Evolutionary conservation across 2,329 filamentous ascomycete genomes (phyloP).

Genomic region (Colletotrichum sp.): DNA sequence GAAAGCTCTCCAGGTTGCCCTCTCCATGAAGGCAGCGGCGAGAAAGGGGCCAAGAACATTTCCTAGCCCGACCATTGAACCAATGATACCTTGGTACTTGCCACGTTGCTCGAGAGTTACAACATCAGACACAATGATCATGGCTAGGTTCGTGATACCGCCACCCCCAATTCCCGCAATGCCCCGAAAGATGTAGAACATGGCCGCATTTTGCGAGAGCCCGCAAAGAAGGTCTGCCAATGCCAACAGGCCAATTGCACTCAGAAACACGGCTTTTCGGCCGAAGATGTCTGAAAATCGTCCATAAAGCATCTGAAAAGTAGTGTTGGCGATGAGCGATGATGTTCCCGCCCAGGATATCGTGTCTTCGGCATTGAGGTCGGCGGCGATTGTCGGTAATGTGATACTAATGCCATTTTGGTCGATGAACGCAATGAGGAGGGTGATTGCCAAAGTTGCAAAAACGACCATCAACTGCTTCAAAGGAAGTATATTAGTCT

Average conservation of each 20-base stretch:
- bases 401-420: slow-evolving; percentile 59
- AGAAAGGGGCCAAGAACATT: slow-evolving; percentile 48
- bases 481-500: slow-evolving; percentile 61
- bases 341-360: slow-evolving; percentile 62
- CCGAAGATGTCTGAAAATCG: slow-evolving; percentile 66
- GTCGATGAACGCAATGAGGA: slow-evolving; percentile 62
- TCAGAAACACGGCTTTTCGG: slow-evolving; percentile 62
- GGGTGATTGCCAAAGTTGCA: slow-evolving; percentile 51
- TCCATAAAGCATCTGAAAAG: slow-evolving; percentile 70
- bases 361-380: slow-evolving; percentile 49
- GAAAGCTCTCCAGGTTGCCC: slow-evolving; percentile 45
- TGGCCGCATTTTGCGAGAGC: slow-evolving; percentile 56
- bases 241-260: slow-evolving; percentile 55
- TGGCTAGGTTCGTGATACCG: slow-evolving; percentile 62
- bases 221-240: slow-evolving; percentile 65
- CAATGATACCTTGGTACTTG: slow-evolving; percentile 54
- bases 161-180: slow-evolving; percentile 67
- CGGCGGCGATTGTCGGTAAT: slow-evolving; percentile 56
- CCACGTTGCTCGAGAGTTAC: slow-evolving; percentile 64
- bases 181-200: slow-evolving; percentile 66
- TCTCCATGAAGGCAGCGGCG: slow-evolving; percentile 41
- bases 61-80: slow-evolving; percentile 43
- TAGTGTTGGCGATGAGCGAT: slow-evolving; percentile 60
- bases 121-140: slow-evolving; percentile 67
- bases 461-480: slow-evolving; percentile 57